Base-by-base conservation (phyloP, 2,329 filamentous ascomycete species). In the Lasiodiplodia sp. region DNA sequence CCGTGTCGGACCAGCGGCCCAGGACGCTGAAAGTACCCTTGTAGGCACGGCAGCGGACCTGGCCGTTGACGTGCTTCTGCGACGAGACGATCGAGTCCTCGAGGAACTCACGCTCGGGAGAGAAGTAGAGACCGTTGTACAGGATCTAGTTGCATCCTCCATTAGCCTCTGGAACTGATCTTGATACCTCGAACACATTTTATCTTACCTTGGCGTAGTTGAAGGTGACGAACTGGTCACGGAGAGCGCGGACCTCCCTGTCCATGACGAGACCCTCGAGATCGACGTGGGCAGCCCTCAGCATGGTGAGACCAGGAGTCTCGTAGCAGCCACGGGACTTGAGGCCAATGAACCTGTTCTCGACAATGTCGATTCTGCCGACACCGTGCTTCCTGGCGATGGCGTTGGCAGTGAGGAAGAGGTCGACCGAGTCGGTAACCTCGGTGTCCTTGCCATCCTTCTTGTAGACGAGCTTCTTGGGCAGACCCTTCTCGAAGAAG, bases 251-350 rank as follows among this genome's bases (percentile, higher is more conserved):
- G 69, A 92, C 87, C 77, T 91, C 86, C 72, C 88, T 85, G 79
- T 92, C 90, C 78, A 92, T 83, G 69, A 90, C 88, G 52, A 92
- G 85, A 77, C 89, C 89, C 77, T 91, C 87, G 64, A 89, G 80
- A 75, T 90, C 88, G 71, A 90, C 77, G 79, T 89, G 87, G 2
- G 87, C 87, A 63, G 82, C 78, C 68, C 87, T 84, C 53, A 88
- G 85, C 70, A 80, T 78, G 37, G 78, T 80, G 75, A 80, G 79
- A 73, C 77, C 78, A 57, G 76, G 80, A 52, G 80, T 81, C 71
- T 94, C 92, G 84, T 94, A 94, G 85, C 92, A 94, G 75, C 92
- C 92, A 75, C 92, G 88, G 73, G 87, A 90, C 85, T 94, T 94
- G 75, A 94, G 85, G 71, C 92, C 92, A 76, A 92, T 91, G 84